Conservation (phyloP, 106 monocot genomes). For the Allium sativum region DNA sequence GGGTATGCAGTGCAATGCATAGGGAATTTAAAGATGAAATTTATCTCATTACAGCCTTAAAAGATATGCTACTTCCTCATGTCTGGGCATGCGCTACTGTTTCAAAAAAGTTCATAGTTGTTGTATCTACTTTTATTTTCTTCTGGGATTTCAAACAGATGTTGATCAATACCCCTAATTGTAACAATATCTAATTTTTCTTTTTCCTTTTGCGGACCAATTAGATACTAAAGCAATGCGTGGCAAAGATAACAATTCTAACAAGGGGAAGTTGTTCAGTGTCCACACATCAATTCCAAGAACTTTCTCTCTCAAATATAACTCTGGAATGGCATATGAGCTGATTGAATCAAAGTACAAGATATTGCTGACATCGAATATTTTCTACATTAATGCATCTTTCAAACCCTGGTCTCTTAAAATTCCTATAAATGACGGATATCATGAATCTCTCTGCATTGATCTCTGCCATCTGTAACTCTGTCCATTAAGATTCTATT, state of each 20-base stretch:
- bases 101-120: no score
- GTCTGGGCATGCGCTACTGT: no score
- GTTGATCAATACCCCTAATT: no score
- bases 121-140: no score
- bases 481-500: not conserved
- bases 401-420: slow-evolving; percentile 58
- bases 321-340: slow-evolving; percentile 52
- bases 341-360: slow-evolving; percentile 9
- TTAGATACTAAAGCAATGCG: slow-evolving; percentile 35
- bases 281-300: slow-evolving; percentile 8
- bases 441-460: slow-evolving; percentile 36
- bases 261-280: slow-evolving; percentile 11
- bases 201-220: not conserved
- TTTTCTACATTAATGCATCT: slow-evolving; percentile 15
- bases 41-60: no score
- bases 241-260: slow-evolving; percentile 13
- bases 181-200: no score
- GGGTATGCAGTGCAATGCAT: no score
- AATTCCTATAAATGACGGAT: slow-evolving; percentile 65
- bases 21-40: no score
- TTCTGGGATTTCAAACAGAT: no score
- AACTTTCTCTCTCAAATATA: slow-evolving; percentile 10
- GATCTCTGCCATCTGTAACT: slow-evolving; percentile 23
- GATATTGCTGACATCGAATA: slow-evolving; percentile 10
- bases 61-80: no score